Evolutionary conservation across 495 filamentous ascomycete genomes (phyloP).

Genomic region (Aspergillus egyptiacus): DNA sequence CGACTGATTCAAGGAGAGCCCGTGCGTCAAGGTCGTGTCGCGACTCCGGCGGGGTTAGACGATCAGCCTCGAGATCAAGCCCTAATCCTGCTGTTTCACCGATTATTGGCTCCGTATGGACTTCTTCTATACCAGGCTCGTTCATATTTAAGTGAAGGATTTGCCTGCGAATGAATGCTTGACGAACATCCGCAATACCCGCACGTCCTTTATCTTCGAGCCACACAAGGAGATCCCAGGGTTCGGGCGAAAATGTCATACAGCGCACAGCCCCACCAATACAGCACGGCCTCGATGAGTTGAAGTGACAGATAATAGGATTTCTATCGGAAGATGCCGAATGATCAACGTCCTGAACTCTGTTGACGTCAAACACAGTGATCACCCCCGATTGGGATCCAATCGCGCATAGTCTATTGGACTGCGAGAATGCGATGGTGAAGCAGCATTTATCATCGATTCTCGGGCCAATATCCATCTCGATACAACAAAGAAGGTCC

Average conservation of each 20-base stretch:
- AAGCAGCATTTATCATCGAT: slow-evolving; percentile 52
- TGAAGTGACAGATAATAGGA: slow-evolving; percentile 40
- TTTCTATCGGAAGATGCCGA: slow-evolving; percentile 33
- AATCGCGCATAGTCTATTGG: slow-evolving; percentile 60
- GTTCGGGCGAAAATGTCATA: slow-evolving; percentile 84
- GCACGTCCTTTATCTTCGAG: slow-evolving; percentile 81
- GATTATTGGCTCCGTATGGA: slow-evolving; percentile 44
- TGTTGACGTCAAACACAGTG: slow-evolving; percentile 56
- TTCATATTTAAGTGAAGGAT: slow-evolving; percentile 58
- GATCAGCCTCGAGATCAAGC: slow-evolving; percentile 25
- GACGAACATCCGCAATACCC: slow-evolving; percentile 78
- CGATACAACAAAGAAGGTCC: slow-evolving; percentile 29
- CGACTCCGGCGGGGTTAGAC: slow-evolving; percentile 11
- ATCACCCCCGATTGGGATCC: slow-evolving; percentile 68
- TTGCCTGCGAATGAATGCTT: slow-evolving; percentile 69
- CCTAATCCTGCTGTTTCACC: slow-evolving; percentile 21
- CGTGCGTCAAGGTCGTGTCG: slow-evolving; percentile 30
- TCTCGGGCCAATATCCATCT: slow-evolving; percentile 33
- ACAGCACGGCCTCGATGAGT: slow-evolving; percentile 51
- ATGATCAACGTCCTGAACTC: slow-evolving; percentile 35
- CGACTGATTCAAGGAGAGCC: slow-evolving; percentile 28
- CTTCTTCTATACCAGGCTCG: slow-evolving; percentile 45
- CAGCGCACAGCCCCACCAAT: slow-evolving; percentile 77
- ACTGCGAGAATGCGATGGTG: slow-evolving; percentile 65
- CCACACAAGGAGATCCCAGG: slow-evolving; percentile 90